Base-by-base conservation (phyloP, 2,329 filamentous ascomycete genomes). In the Coccinonectria pachysandricola region DNA sequence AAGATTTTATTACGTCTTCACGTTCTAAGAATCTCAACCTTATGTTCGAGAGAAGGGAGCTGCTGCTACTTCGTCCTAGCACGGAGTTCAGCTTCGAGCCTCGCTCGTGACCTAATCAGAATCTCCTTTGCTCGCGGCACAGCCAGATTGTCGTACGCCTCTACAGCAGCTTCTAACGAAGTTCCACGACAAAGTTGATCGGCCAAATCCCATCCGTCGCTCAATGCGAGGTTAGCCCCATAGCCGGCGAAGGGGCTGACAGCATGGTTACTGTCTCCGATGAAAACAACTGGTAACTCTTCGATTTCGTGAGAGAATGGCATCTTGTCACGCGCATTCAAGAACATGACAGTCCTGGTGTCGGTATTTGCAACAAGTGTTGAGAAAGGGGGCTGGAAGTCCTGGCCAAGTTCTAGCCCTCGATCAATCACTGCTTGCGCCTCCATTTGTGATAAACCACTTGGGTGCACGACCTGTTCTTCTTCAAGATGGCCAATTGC, bases 251-350 rank as follows among this genome's bases (percentile, higher is more conserved):
- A 68, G 0, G 63, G 59, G 26, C 53, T 64, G 5, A 66, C 50
- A 1, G 63, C 62, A 37, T 68, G 64, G 34, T 68, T 68, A 28
- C 53, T 52, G 36, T 68, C 63, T 8, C 65, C 65, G 12, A 68
- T 59, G 26, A 62, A 68, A 7, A 68, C 40, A 6, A 62, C 48
- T 1, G 45, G 40, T 7, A 40, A 11, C 4, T 42, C 23, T 2
- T 28, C 12, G 4, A 46, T 23, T 6, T 45, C 36, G 22, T 67
- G 60, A 1, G 33, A 6, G 31, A 68, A 65, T 0, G 62, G 55
- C 21, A 40, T 28, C 37, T 65, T 67, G 36, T 68, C 62, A 31
- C 47, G 49, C 1, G 56, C 57, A 19, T 60, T 61, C 26, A 62
- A 49, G 10, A 51, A 39, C 30, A 57, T 45, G 8, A 59, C 42